phyloP scores from a whole-genome alignment of 2,329 filamentous ascomycete genomes.

The Colletotrichum plurivorum region DNA sequence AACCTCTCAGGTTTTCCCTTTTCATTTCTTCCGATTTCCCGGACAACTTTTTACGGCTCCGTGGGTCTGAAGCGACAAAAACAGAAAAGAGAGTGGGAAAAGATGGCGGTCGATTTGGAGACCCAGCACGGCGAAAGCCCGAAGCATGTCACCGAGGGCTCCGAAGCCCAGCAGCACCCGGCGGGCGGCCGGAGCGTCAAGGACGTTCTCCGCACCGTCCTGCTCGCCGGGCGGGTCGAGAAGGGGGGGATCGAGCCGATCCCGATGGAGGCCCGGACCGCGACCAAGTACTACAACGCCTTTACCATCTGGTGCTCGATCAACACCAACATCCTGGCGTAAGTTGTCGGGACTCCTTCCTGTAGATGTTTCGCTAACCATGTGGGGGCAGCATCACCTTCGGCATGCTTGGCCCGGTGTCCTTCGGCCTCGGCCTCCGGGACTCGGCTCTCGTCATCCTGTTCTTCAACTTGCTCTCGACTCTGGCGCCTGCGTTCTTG shows the following conservation, averaged over 20 bases:
- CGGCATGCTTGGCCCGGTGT: slow-evolving; percentile 61
- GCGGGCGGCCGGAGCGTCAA: slow-evolving; percentile 10
- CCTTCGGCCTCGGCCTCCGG: slow-evolving; percentile 57
- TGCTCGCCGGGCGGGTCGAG: slow-evolving; percentile 45
- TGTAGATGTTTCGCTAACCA: neutral
- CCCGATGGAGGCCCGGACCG: slow-evolving; percentile 47
- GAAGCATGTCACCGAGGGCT: slow-evolving; percentile 21
- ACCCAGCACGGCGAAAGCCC: slow-evolving; percentile 14
- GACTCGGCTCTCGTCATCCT: slow-evolving; percentile 60
- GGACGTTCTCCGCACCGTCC: slow-evolving; percentile 25
- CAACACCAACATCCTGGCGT: slow-evolving; percentile 50
- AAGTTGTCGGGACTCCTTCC: slow-evolving; percentile 31
- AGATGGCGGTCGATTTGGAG: slow-evolving; percentile 29
- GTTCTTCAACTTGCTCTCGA: slow-evolving; percentile 59
- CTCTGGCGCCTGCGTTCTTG: slow-evolving; percentile 56
- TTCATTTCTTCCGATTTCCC: neutral
- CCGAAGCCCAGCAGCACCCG: neutral
- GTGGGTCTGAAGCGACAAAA: too few species aligned
- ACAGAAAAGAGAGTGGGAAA: too few species aligned
- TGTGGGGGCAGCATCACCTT: slow-evolving; percentile 50
- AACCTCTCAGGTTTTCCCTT: neutral
- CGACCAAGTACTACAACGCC: slow-evolving; percentile 49
- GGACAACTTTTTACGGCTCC: too few species aligned
- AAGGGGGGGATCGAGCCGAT: slow-evolving; percentile 49
- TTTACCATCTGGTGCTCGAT: slow-evolving; percentile 50